phyloP scores from a whole-genome alignment of 169 alveolate genomes.

The Cryptosporidium tyzzeri region DNA sequence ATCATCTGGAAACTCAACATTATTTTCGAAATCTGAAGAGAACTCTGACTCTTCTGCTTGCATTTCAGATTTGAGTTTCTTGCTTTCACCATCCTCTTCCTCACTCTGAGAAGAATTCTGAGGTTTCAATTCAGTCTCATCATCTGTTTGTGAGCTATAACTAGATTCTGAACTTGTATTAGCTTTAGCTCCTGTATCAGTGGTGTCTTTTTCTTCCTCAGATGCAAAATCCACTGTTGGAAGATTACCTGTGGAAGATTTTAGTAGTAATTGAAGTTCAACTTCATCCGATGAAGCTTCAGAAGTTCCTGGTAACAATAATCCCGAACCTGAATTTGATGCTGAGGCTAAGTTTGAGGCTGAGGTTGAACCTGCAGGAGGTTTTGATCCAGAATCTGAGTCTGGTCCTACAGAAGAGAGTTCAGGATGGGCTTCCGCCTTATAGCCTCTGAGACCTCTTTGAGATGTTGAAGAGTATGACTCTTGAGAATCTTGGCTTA shows the following conservation, averaged over 20 bases:
- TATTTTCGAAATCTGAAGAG: conserved; percentile 4
- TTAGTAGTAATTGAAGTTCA: not conserved
- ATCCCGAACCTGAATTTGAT: not conserved
- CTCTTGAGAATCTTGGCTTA: not conserved
- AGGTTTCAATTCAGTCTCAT: not conserved
- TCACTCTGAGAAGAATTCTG: not conserved
- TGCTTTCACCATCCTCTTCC: not conserved
- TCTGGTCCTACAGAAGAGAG: not conserved
- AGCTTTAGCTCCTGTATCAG: not conserved
- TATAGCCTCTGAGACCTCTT: not conserved
- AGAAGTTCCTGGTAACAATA: not conserved
- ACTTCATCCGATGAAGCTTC: not conserved
- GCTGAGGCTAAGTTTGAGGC: not conserved
- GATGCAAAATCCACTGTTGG: not conserved
- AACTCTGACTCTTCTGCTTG: not conserved
- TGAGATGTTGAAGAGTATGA: not conserved
- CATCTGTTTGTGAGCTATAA: not conserved
- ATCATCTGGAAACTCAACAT: not conserved
- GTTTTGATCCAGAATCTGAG: not conserved
- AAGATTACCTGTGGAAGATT: not conserved
- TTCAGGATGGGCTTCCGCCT: not conserved
- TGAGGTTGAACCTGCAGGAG: not conserved
- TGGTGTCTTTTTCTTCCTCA: too few relatives aligned
- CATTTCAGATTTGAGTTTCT: not conserved
- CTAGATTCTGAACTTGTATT: not conserved